Evolutionary conservation across 225 moss, liverwort and hornwort species (phyloP).

Genomic region (Straminergon stramineum): DNA sequence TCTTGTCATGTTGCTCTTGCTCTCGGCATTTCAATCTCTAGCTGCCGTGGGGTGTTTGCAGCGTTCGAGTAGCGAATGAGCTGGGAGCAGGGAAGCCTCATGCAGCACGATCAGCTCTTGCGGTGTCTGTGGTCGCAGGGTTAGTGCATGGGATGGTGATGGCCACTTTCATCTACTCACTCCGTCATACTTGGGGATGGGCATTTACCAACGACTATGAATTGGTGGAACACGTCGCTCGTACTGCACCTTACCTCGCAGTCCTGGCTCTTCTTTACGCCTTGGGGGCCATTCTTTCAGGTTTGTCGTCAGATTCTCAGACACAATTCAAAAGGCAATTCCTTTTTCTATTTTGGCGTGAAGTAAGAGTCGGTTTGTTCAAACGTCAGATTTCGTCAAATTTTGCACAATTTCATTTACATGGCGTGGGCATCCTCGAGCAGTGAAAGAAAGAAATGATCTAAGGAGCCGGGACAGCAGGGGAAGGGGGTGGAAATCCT

Average conservation of each 20-base stretch:
- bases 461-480: neutral
- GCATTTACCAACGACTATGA: slow-evolving; percentile 40
- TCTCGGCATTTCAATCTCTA: neutral
- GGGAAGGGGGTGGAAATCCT: neutral
- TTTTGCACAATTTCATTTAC: neutral
- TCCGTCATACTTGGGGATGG: slow-evolving; percentile 40
- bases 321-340: too few species aligned
- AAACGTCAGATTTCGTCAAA: neutral
- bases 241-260: slow-evolving; percentile 33
- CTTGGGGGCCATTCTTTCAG: slow-evolving; percentile 33
- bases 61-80: slow-evolving; percentile 61
- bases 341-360: neutral
- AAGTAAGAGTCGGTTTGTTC: neutral
- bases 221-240: slow-evolving; percentile 43
- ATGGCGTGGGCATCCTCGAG: neutral
- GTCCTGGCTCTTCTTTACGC: slow-evolving; percentile 27
- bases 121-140: slow-evolving; percentile 10
- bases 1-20: neutral
- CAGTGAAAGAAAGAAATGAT: neutral
- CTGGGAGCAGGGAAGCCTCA: slow-evolving; percentile 48
- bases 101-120: slow-evolving; percentile 39
- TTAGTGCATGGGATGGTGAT: slow-evolving; percentile 13
- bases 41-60: slow-evolving; percentile 3
- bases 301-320: neutral
- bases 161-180: slow-evolving; percentile 12